These are phyloP conservation scores for Arachnomyces sp. DNA, from an alignment of 2,329 filamentous ascomycete species.

Conservation along the genomic window DNA sequence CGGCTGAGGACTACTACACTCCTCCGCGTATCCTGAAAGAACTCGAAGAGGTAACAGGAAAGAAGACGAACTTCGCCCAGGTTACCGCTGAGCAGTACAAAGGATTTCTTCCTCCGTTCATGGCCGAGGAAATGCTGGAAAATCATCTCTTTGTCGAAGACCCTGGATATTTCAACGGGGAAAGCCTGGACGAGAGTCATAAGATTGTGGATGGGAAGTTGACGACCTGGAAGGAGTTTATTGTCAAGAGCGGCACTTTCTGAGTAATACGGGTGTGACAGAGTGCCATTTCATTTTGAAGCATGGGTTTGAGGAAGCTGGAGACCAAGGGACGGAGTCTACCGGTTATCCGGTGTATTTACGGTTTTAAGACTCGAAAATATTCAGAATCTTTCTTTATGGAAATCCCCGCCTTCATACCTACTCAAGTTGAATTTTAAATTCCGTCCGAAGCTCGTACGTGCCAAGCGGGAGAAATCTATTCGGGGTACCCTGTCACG, in stretches of 20 bases:
- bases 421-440: too few relatives aligned
- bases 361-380: too few relatives aligned
- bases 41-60: constrained; percentile 35
- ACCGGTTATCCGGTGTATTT: too few relatives aligned
- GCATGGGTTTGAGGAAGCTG: too few relatives aligned
- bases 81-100: constrained; percentile 21
- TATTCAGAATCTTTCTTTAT: too few relatives aligned
- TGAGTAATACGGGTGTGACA: too few relatives aligned
- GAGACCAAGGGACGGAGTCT: too few relatives aligned
- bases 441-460: too few relatives aligned
- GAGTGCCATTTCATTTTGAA: too few relatives aligned
- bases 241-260: constrained; percentile 9
- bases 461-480: too few relatives aligned
- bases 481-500: too few relatives aligned
- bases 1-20: constrained; percentile 34
- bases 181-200: constrained; percentile 17
- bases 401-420: too few relatives aligned
- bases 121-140: constrained; percentile 44
- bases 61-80: constrained; percentile 21
- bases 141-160: constrained; percentile 47
- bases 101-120: constrained; percentile 15
- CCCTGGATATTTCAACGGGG: constrained; percentile 48
- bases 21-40: constrained; percentile 33
- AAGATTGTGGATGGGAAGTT: constrained; percentile 20
- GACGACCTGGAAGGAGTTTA: constrained; percentile 20